Evolutionary conservation across 352 stramenopile genomes (phyloP), one percentile per base, ranked within the genome.

Genomic region (Globisporangium spiculum): DNA sequence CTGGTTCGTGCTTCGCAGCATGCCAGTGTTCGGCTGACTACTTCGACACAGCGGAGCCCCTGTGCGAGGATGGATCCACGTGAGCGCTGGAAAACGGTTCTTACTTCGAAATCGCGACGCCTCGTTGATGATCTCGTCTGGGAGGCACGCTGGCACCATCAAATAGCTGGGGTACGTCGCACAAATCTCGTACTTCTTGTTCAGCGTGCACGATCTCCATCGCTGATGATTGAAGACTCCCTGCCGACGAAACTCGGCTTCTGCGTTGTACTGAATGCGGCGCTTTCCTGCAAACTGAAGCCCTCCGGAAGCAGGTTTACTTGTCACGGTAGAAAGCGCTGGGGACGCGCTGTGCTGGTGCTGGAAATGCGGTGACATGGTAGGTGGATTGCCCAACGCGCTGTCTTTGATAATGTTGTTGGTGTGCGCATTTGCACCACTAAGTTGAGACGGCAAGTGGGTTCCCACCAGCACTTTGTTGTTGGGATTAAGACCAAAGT

Each of bases 1-100:
- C 8, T 79, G 68, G 65, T 89, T 97, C 30, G 86, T 97, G 78
- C 96, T 98, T 18, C 96, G 94, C 44, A 98, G 74, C 9, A 99
- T 79, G 26, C 97, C 97, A 1, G 98, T 97, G 72, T 98, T 98
- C 1, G 97, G 97, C 71, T 99, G 97, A 38, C 92, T 95, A 48
- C 83, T 97, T 24, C 97, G 83, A 79, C 95, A 99, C 53, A 99
- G 81, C 36, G 88, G 89, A 1, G 93, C 93, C 52, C 95, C 94
- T 24, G 96, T 97, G 41, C 77, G 74, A 50, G 86, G 85, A 72
- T 96, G 90, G 7, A 96, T 81, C 93, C 94, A 99, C 0, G 93
- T 96, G 22, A 99, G 75, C 24, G 73, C 89, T 44, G 88, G 88
- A 55, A 93, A 88, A 0, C 88, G 84, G 44, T 77, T 85, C 70